Percentiles rank a stretch among this genome's conserved stretches.
Conservation (phyloP, 129 eudicot species). For the Flaveria robusta region DNA sequence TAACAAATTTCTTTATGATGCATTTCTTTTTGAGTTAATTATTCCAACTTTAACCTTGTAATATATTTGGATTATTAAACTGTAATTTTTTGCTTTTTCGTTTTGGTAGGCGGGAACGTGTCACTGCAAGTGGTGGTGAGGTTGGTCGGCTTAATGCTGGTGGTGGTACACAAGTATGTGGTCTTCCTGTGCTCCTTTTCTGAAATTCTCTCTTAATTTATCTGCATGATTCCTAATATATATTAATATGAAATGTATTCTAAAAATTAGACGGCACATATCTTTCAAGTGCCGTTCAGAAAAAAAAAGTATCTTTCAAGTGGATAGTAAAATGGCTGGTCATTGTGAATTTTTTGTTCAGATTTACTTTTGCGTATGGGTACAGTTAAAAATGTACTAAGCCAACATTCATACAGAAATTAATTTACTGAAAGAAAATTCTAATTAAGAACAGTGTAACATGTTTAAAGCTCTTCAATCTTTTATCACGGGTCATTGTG, state of each 20-base stretch:
- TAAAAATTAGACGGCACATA: not conserved
- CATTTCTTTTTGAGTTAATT: conserved; percentile 17
- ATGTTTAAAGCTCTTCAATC: not conserved
- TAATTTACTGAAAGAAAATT: conserved; percentile 8
- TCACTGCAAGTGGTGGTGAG: conserved; percentile 93
- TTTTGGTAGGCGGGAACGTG: conserved; percentile 77
- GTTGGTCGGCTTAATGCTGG: conserved; percentile 98
- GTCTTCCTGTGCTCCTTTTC: not conserved
- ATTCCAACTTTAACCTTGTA: conserved; percentile 1
- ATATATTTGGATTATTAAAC: not conserved
- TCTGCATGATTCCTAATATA: not conserved
- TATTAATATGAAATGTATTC: not conserved
- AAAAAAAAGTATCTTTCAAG: not conserved
- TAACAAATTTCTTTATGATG: conserved; percentile 15
- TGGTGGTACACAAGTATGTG: conserved; percentile 88
- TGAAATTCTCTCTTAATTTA: not conserved
- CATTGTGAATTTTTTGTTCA: not conserved
- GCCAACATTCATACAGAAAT: not conserved
- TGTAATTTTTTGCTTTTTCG: conserved; percentile 13
- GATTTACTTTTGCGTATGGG: not conserved
- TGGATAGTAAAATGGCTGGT: not conserved
- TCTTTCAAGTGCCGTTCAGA: not conserved
- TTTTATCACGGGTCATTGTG: not conserved
- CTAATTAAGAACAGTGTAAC: not conserved
- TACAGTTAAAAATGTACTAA: not conserved